Conservation (phyloP, 2,329 filamentous ascomycete genomes). For the Diaporthe nobilis region DNA sequence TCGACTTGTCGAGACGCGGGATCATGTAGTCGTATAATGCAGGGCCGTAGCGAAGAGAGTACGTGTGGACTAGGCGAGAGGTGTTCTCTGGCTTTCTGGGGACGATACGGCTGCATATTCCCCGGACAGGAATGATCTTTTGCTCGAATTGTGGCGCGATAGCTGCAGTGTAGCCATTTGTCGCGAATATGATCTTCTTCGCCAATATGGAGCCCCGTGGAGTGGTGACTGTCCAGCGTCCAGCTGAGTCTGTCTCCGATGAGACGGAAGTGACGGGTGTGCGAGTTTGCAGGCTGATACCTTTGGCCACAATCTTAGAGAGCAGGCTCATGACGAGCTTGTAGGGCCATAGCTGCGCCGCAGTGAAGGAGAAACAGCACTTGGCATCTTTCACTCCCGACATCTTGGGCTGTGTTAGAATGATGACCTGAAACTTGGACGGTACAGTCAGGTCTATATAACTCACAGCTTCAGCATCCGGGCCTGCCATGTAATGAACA, state of each 20-base stretch:
- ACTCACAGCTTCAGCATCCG: constrained; percentile 37
- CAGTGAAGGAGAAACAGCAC: constrained; percentile 49
- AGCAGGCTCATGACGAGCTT: constrained; percentile 49
- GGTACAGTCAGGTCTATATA: too few species aligned
- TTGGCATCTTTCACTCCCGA: constrained; percentile 54
- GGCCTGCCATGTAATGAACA: constrained; percentile 47
- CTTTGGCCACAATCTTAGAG: constrained; percentile 38
- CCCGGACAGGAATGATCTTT: constrained; percentile 74
- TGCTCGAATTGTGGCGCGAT: constrained; percentile 71
- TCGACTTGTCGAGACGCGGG: constrained; percentile 59
- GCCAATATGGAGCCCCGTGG: constrained; percentile 67
- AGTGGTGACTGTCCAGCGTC: constrained; percentile 64
- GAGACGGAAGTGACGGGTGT: constrained; percentile 41
- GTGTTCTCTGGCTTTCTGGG: constrained; percentile 10
- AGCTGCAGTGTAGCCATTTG: constrained; percentile 76
- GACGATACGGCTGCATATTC: constrained; percentile 51
- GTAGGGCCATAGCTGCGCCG: constrained; percentile 48
- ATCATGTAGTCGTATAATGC: constrained; percentile 56
- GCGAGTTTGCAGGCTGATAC: constrained; percentile 28
- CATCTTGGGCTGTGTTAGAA: constrained; percentile 43
- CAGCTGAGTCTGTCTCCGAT: constrained; percentile 40
- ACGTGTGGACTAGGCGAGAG: constrained; percentile 46
- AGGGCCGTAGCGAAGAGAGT: constrained; percentile 45
- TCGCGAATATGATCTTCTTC: constrained; percentile 72
- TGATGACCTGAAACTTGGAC: background rate